Evolutionary conservation across 1,284 basidiomycete species (phyloP).

Genomic region (Erythrobasidium hasegawianum): DNA sequence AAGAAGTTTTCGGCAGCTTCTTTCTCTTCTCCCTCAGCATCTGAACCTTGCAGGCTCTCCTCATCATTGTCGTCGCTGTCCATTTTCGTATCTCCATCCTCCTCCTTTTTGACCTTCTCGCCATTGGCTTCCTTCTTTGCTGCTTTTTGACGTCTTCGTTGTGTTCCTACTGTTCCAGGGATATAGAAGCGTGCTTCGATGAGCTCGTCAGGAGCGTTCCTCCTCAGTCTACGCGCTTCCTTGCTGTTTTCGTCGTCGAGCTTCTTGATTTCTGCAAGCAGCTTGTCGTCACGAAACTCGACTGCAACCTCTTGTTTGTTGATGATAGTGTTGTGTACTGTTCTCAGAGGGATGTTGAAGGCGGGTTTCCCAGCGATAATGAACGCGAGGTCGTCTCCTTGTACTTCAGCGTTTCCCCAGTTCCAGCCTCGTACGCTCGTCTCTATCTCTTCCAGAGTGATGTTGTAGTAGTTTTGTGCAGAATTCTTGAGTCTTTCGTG

Average conservation of each 20-base stretch:
- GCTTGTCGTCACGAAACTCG: conserved; percentile 66
- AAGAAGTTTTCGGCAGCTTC: conserved; percentile 93
- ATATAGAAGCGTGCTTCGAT: conserved; percentile 96
- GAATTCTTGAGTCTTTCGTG: conserved; percentile 48
- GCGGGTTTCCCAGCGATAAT: conserved; percentile 82
- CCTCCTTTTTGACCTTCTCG: conserved; percentile 53
- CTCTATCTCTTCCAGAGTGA: conserved; percentile 81
- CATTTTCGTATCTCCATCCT: conserved; percentile 61
- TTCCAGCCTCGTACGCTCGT: conserved; percentile 94
- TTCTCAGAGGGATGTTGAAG: conserved; percentile 82
- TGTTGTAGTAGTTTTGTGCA: conserved; percentile 62
- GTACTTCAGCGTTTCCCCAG: conserved; percentile 93
- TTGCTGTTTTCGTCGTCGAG: conserved; percentile 32
- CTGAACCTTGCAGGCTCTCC: conserved; percentile 38
- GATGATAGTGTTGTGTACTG: conserved; percentile 96
- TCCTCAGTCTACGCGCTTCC: conserved; percentile 47
- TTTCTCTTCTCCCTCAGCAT: conserved; percentile 53
- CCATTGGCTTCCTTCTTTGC: conserved; percentile 33
- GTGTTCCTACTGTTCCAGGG: conserved; percentile 61
- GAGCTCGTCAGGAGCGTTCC: conserved; percentile 65
- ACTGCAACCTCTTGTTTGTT: conserved; percentile 95
- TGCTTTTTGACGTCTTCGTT: conserved; percentile 42
- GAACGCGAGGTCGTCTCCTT: conserved; percentile 86
- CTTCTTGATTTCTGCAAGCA: conserved; percentile 46
- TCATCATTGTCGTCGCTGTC: conserved; percentile 44